A percentile compares a stretch with the other conserved stretches of the same genome.
These are phyloP conservation scores for Alternaria conjuncta DNA, from an alignment of 2,329 filamentous ascomycete species.

Conservation along the genomic window DNA sequence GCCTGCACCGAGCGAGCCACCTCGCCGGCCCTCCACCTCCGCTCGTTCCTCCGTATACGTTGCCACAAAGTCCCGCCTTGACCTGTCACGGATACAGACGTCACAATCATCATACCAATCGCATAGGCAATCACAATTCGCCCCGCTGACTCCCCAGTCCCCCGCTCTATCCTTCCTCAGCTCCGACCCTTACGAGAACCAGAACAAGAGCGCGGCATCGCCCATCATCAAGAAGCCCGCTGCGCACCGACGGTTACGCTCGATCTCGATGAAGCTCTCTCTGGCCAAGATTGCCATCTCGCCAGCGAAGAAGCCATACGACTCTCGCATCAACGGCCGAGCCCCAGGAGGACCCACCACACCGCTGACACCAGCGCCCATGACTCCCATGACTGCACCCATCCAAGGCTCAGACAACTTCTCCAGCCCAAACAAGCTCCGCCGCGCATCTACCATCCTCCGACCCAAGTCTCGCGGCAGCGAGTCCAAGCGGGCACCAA, in stretches of 20 bases:
- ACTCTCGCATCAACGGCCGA: constrained; percentile 33
- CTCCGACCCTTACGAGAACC: constrained; percentile 47
- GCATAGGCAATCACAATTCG: constrained; percentile 21
- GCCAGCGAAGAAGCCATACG: constrained; percentile 42
- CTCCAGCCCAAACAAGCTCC: constrained; percentile 31
- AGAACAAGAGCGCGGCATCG: constrained; percentile 35
- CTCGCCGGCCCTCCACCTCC: constrained; percentile 31
- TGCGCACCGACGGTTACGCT: constrained; percentile 46
- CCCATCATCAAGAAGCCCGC: constrained; percentile 43
- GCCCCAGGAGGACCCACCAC: constrained; percentile 34
- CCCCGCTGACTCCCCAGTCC: constrained; percentile 37
- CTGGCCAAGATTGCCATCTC: constrained; percentile 48
- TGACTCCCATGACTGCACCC: constrained; percentile 44
- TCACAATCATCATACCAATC: constrained; percentile 25
- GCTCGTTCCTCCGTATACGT: constrained; percentile 40
- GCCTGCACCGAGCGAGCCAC: constrained; percentile 24
- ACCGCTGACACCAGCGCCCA: constrained; percentile 34
- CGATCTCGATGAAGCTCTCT: constrained; percentile 47
- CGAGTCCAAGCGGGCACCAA: constrained; percentile 22
- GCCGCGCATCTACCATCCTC: constrained; percentile 40
- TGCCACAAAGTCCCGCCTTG: constrained; percentile 20
- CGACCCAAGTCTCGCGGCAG: constrained; percentile 31
- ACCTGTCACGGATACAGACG: constrained; percentile 24
- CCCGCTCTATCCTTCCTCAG: constrained; percentile 47
- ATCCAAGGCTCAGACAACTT: constrained; percentile 28